phyloP scores from a whole-genome alignment of 352 stramenopile species.

The Phytophthora foliorum region DNA sequence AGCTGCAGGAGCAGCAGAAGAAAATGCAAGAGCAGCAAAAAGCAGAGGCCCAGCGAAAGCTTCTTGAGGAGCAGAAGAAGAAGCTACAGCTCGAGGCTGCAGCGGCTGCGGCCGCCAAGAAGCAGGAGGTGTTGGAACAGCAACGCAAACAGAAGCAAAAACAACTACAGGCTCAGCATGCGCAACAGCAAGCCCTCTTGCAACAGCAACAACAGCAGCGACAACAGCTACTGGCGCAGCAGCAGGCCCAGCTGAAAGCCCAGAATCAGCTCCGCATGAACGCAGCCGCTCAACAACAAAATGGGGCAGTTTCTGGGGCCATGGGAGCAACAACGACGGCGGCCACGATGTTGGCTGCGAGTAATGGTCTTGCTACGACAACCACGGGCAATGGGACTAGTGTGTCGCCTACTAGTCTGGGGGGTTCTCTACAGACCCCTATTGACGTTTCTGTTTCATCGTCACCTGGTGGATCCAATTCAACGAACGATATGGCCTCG shows the following conservation, averaged over 20 bases:
- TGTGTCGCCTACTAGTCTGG: slow-evolving; percentile 35
- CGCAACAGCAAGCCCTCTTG: slow-evolving; percentile 58
- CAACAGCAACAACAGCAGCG: slow-evolving; percentile 64
- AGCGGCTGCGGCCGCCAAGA: slow-evolving; percentile 62
- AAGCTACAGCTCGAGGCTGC: slow-evolving; percentile 74
- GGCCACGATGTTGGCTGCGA: slow-evolving; percentile 13
- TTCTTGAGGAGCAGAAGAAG: slow-evolving; percentile 77
- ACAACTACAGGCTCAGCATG: slow-evolving; percentile 63
- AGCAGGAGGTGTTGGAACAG: slow-evolving; percentile 68
- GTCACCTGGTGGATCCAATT: slow-evolving; percentile 29
- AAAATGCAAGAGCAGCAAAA: slow-evolving; percentile 77
- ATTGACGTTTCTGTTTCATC: slow-evolving; percentile 55
- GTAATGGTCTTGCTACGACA: slow-evolving; percentile 17
- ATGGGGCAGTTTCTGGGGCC: slow-evolving; percentile 12
- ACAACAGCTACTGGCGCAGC: slow-evolving; percentile 44
- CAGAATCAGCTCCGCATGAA: slow-evolving; percentile 57
- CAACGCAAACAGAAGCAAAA: slow-evolving; percentile 69
- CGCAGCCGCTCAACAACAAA: slow-evolving; percentile 27
- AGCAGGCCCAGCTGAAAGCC: slow-evolving; percentile 54
- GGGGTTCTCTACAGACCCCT: slow-evolving; percentile 52
- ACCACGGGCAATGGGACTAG: slow-evolving; percentile 13
- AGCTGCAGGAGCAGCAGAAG: slow-evolving; percentile 77
- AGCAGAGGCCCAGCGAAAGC: slow-evolving; percentile 67
- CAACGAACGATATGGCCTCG: slow-evolving; percentile 39
- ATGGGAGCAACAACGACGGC: slow-evolving; percentile 9